Evolutionary conservation across 2,329 filamentous ascomycete genomes (phyloP).

Genomic region (Botryotinia narcissicola): DNA sequence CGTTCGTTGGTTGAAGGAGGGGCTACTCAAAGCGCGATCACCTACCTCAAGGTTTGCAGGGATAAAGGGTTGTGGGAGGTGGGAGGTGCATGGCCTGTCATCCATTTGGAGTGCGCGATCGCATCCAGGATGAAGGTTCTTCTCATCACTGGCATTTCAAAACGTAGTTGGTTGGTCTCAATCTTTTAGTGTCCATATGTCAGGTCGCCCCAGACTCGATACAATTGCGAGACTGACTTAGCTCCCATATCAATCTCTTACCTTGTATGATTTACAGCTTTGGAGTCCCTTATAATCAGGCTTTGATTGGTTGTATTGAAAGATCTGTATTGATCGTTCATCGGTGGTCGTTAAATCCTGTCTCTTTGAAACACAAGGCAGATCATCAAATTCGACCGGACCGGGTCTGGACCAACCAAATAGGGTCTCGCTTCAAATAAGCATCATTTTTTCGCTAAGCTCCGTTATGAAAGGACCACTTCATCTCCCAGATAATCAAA

Average conservation of each 20-base stretch:
- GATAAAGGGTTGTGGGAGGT: constrained; percentile 16
- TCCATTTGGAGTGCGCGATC: constrained; percentile 13
- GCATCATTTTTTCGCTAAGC: constrained; percentile 22
- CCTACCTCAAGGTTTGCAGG: constrained; percentile 18
- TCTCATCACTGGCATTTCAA: constrained; percentile 11
- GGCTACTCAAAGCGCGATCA: constrained; percentile 17
- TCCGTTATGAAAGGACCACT: constrained; percentile 31
- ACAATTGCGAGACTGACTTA: constrained; percentile 11
- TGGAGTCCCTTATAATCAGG: background rate
- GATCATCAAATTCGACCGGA: constrained; percentile 17
- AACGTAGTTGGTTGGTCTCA: background rate
- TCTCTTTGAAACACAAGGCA: constrained; percentile 28
- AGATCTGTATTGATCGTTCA: constrained; percentile 24
- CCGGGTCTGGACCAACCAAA: constrained; percentile 22
- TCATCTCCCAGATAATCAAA: constrained; percentile 24
- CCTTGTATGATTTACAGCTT: constrained; percentile 4
- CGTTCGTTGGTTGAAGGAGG: constrained; percentile 11
- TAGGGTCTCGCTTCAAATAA: constrained; percentile 16
- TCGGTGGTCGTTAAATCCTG: constrained; percentile 27
- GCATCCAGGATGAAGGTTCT: constrained; percentile 18
- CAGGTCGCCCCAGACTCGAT: constrained; percentile 12
- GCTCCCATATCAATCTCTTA: constrained; percentile 1
- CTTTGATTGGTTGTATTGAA: constrained; percentile 22
- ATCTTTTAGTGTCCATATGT: constrained; percentile 11
- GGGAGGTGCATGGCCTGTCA: constrained; percentile 12